Base-by-base conservation (phyloP, 768 basidiomycete species). In the Mycena chlorophos region DNA sequence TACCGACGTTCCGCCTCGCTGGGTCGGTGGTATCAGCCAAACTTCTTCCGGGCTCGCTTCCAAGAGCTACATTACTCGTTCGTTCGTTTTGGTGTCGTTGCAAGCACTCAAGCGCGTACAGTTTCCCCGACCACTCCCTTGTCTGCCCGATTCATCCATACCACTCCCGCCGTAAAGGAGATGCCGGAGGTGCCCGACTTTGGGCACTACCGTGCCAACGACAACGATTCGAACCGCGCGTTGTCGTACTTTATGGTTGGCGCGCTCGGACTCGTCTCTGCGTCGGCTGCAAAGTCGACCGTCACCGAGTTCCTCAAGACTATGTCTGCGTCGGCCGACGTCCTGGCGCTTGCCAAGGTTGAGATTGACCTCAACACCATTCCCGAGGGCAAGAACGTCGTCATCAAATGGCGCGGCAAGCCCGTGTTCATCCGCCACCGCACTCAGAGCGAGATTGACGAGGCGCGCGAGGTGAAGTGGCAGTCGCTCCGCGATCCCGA, bases 381-480 rank as follows among this genome's bases (percentile, higher is more conserved):
- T 67, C 97, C 97, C 31, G 94, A 98, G 81, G 94, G 94, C 73
- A 95, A 94, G 84, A 95, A 96, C 70, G 90, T 89, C 64, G 86
- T 96, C 73, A 91, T 95, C 77, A 94, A 98, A 79, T 99, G 97
- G 97, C 91, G 97, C 68, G 97, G 97, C 72, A 99, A 99, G 81
- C 97, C 97, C 62, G 97, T 99, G 52, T 98, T 98, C 81, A 94
- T 99, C 71, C 86, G 97, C 63, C 97, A 99, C 79, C 86, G 97
- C 67, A 99, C 97, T 14, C 66, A 80, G 54, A 82, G 79, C 53
- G 97, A 99, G 79, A 91, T 99, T 65, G 84, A 91, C 60, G 97
- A 99, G 77, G 97, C 97, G 49, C 87, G 91, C 73, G 66, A 72
- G 34, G 76, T 82, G 54, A 86, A 96, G 73, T 88, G 94, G 88